Evolutionary conservation across 139 green algal genomes (phyloP), one percentile per base, ranked within the genome.

Genomic region (Penium margaritaceum): DNA sequence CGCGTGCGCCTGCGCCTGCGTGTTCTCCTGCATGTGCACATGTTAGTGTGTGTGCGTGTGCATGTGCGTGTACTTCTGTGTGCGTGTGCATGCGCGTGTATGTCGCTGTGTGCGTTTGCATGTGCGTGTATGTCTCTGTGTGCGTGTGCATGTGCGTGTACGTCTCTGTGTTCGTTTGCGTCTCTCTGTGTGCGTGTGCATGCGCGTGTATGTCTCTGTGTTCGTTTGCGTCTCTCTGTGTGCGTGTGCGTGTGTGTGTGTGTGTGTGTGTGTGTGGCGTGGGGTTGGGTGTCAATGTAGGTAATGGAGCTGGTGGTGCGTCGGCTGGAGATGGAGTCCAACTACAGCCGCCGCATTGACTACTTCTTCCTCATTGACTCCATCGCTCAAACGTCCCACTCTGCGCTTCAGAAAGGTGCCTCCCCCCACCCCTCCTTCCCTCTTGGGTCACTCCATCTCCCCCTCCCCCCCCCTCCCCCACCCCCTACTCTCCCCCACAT

Each of bases 321-420:
- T 14, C 63, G 60, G 41, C 57, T 76, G 51, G 51, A 76, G 41
- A 76, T n/a, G 14, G 68, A 76, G 68, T 30, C 46, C 30, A 70
- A 43, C 41, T 51, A 51, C 15, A 19, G 41, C 24, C 38, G 41
- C 15, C 32, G 60, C 24, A 32, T 64, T 53, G 68, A 76, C 68
- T 51, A 70, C 68, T 76, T 76, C 41, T 76, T 76, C 7, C 60
- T 76, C 24, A 39, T 76, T 9, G 68, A 76, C 51, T 76, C 68
- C 46, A 76, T 76, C 24, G 70, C 54, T 4, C 68, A 76, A 24
- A 69, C 15, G 14, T 69, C 62, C 15, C 55, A 64, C 55, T n/a
- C n/a, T n/a, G n/a, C n/a, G n/a, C n/a, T n/a, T n/a, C n/a, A n/a
- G n/a, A n/a, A n/a, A n/a, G n/a, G n/a, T n/a, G n/a, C n/a, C n/a